Percentiles rank a stretch among this genome's conserved stretches.
phyloP scores from a whole-genome alignment of 2,329 filamentous ascomycete genomes.

The Cryphonectria naterciae region DNA sequence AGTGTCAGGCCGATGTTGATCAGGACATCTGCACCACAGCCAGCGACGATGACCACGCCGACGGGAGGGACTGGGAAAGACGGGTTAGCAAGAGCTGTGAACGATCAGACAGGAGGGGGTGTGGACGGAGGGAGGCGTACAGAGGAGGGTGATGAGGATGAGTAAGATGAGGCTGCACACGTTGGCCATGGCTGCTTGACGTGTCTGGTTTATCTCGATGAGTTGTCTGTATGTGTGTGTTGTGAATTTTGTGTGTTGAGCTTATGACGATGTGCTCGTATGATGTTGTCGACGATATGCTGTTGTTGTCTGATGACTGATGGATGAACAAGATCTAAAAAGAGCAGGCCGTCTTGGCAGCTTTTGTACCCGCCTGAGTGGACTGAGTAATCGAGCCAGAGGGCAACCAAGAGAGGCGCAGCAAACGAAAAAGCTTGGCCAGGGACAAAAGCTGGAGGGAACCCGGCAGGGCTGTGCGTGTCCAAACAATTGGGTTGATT shows the following conservation, averaged over 20 bases:
- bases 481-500: background rate
- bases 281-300: background rate
- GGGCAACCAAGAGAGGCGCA: background rate
- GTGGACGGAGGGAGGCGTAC: constrained; percentile 8
- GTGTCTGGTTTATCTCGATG: background rate
- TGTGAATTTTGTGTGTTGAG: background rate
- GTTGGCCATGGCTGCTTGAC: constrained; percentile 22
- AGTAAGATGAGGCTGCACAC: constrained; percentile 22
- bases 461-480: background rate
- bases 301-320: background rate
- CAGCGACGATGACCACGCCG: constrained; percentile 66
- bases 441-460: constrained; percentile 1
- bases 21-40: constrained; percentile 66
- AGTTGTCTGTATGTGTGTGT: background rate
- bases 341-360: background rate
- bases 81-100: background rate
- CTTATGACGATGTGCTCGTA: background rate
- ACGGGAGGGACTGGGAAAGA: constrained; percentile 62
- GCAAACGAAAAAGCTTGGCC: background rate
- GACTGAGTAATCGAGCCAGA: background rate
- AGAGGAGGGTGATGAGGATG: constrained; percentile 28
- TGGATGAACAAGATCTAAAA: background rate
- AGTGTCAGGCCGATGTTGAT: constrained; percentile 71
- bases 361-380: constrained; percentile 1
- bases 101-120: background rate